phyloP scores from a whole-genome alignment of 495 filamentous ascomycete species.

The Annulohypoxylon nitens region DNA sequence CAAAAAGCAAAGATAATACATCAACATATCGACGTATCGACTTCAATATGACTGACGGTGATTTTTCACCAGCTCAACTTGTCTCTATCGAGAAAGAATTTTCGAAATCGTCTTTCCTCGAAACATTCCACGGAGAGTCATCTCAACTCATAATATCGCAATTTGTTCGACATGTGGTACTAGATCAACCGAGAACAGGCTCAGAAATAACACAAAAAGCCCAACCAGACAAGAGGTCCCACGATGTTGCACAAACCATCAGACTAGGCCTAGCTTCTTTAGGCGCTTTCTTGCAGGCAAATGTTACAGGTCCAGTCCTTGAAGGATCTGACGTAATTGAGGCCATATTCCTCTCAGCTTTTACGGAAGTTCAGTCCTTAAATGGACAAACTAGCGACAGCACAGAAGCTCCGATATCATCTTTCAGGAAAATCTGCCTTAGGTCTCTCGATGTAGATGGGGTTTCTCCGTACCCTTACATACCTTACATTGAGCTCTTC shows the following conservation, averaged over 20 bases:
- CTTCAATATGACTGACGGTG: conserved; percentile 24
- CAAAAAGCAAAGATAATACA: not conserved
- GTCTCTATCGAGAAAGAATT: conserved; percentile 37
- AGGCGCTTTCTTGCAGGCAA: conserved; percentile 88
- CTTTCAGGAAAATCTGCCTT: conserved; percentile 65
- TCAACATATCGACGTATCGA: not conserved
- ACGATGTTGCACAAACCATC: conserved; percentile 12
- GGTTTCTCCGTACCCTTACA: conserved; percentile 85
- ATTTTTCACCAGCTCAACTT: conserved; percentile 29
- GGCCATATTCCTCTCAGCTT: conserved; percentile 43
- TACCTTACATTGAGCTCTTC: conserved; percentile 85
- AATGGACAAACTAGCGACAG: conserved; percentile 10
- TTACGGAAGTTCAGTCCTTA: conserved; percentile 23
- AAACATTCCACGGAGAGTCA: conserved; percentile 23
- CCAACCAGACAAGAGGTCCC: not conserved
- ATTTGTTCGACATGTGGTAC: conserved; percentile 26
- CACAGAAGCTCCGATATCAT: conserved; percentile 12
- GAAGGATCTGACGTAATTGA: conserved; percentile 55
- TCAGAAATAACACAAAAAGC: not conserved
- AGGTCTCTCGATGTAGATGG: conserved; percentile 82
- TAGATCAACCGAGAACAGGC: not conserved
- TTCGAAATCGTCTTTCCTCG: conserved; percentile 26
- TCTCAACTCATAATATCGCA: conserved; percentile 28
- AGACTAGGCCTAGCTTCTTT: conserved; percentile 76
- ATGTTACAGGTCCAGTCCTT: conserved; percentile 90